phyloP scores from a whole-genome alignment of 176 grass and related monocot species.

The Oryza rufipogon region DNA sequence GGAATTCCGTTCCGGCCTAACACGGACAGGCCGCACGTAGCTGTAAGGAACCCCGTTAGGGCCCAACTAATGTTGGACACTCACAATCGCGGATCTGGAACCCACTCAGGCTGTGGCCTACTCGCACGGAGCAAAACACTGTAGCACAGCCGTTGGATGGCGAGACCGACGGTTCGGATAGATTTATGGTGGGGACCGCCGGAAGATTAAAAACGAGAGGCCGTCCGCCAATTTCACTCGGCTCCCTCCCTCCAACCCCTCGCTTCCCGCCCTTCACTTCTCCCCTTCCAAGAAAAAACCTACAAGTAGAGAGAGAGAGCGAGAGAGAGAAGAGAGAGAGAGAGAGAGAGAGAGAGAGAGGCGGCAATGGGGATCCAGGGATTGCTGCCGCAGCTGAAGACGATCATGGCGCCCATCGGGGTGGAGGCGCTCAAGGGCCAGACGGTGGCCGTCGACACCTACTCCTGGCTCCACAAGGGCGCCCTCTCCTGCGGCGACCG shows the following conservation, averaged over 20 bases:
- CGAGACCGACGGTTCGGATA: background rate
- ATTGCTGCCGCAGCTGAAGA: slow-evolving; percentile 84
- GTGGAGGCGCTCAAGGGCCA: slow-evolving; percentile 79
- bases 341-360: background rate
- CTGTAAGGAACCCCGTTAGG: background rate
- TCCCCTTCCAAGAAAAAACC: slow-evolving; percentile 21
- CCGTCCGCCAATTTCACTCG: background rate
- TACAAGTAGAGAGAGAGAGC: background rate
- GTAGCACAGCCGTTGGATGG: background rate
- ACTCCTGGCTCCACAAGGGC: slow-evolving; percentile 98
- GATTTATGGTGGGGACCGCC: background rate
- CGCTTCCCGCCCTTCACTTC: slow-evolving; percentile 42
- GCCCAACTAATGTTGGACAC: background rate
- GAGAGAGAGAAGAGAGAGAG: background rate
- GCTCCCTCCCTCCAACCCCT: background rate
- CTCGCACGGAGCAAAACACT: background rate
- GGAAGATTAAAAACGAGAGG: background rate
- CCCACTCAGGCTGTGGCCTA: too few species aligned
- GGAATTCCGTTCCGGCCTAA: background rate
- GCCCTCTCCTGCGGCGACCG: slow-evolving; percentile 79
- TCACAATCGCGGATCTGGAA: background rate
- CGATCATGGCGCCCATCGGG: slow-evolving; percentile 86
- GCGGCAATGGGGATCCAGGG: slow-evolving; percentile 88
- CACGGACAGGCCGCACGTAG: background rate
- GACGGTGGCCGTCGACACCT: slow-evolving; percentile 87